Evolutionary conservation across 169 alveolate species (phyloP), one percentile per base, ranked within the genome.

Genomic region (Amoebophrya sp.): DNA sequence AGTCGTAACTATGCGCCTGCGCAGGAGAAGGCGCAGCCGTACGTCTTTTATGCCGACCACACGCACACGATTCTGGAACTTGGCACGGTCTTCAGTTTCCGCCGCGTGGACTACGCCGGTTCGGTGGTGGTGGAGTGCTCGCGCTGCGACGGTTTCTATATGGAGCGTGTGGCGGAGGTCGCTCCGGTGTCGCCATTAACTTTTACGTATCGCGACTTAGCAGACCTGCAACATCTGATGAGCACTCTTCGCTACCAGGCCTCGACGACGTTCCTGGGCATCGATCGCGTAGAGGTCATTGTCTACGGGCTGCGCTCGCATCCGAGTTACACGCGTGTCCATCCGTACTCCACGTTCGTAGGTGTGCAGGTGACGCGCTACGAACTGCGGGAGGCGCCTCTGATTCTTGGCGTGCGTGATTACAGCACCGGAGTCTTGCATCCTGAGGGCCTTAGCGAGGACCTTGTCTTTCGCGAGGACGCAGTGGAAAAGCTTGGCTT

Each of bases 11-110:
- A 53, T 23, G 76, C 23, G 76, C 76, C 76, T 10, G 76, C 10
- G n/a, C 23, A 53, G n/a, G 76, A 53, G 33, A 65, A 65, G 26
- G 33, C 2, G 83, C 33, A 1, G 83, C 2, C 83, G 33, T 65
- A 65, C 83, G 83, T 65, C 26, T 65, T 65, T 36, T 65, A 6
- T 36, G 83, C 83, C 10, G 83, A 65, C 83, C 83, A 65, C 83
- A 65, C 83, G 33, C 83, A 65, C 26, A 65, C 33, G 26, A 6
- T 65, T 6, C 2, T 65, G 83, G 83, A 65, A 36, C 83, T 65
- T 10, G 83, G 83, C 83, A 6, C 83, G 33, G 83, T 65, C 2
- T 65, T 65, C 33, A 26, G 2, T 10, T 65, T 6, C 83, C 2
- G 83, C 18, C 18, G n/a, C 18, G 26, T 65, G 33, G 83, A 65